A percentile compares a stretch with the other conserved stretches of the same genome.
Conservation (phyloP, 352 stramenopile genomes). For the Phytopythium montanum region DNA sequence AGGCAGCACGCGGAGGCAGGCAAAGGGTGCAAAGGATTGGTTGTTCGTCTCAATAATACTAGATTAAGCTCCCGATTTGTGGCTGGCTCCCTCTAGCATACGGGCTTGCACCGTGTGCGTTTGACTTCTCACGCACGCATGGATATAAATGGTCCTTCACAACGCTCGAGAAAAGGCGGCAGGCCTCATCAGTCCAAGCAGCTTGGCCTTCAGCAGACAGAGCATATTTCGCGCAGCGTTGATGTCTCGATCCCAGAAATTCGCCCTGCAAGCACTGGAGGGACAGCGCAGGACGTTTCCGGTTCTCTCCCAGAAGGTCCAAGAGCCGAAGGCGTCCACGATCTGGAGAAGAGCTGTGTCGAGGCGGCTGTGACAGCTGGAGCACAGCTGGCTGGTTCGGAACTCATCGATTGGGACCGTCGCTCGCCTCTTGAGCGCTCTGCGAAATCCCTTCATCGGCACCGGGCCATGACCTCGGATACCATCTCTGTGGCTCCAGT, state of each 20-base stretch:
- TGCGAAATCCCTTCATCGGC: conserved; percentile 7
- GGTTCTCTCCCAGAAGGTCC: neutral
- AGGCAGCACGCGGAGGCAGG: neutral
- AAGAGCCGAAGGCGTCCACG: neutral
- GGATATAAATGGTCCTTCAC: too few species aligned
- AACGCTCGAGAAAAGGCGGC: too few species aligned
- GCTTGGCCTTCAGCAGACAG: too few species aligned
- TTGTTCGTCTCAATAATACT: conserved; percentile 5
- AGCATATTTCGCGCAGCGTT: neutral
- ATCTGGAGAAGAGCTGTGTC: neutral
- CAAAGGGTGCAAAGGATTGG: neutral
- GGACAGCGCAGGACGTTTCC: neutral
- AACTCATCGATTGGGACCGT: conserved; percentile 11
- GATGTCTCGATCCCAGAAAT: neutral
- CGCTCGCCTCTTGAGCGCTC: conserved; percentile 9
- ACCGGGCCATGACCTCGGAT: conserved; percentile 6
- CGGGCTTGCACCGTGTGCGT: too few species aligned
- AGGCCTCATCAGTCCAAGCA: too few species aligned
- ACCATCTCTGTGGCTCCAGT: conserved; percentile 5
- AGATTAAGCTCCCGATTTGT: neutral
- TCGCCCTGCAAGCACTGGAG: neutral
- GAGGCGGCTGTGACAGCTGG: conserved; percentile 1
- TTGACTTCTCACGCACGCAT: too few species aligned
- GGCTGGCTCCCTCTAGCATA: too few species aligned
- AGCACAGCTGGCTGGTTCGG: conserved; percentile 8